Conservation (phyloP, 352 stramenopile genomes). For the Phytophthora hybrid region DNA sequence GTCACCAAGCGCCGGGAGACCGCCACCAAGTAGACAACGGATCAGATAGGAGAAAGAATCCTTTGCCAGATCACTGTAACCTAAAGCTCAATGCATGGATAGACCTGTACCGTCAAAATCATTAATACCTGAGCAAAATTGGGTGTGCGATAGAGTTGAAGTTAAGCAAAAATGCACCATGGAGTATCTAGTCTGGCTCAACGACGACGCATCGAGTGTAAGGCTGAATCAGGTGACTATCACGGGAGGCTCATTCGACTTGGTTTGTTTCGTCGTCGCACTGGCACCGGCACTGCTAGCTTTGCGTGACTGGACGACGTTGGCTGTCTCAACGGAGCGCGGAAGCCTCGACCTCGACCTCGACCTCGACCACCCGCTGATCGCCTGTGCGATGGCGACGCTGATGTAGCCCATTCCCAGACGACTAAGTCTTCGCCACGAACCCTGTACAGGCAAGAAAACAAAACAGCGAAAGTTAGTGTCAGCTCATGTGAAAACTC, state of each 20-base stretch:
- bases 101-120: too few relatives aligned
- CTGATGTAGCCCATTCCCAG: conserved; percentile 70
- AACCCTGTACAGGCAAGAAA: conserved; percentile 30
- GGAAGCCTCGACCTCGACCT: not conserved
- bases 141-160: too few relatives aligned
- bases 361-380: conserved; percentile 5
- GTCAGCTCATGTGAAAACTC: too few relatives aligned
- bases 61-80: too few relatives aligned
- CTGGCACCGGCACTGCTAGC: not conserved
- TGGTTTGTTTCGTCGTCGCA: conserved; percentile 23
- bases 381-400: conserved; percentile 44
- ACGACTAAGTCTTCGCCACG: conserved; percentile 55
- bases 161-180: conserved; percentile 15
- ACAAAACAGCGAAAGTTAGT: too few relatives aligned
- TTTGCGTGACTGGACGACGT: not conserved
- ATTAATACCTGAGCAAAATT: too few relatives aligned
- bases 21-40: not conserved
- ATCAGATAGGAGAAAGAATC: too few relatives aligned
- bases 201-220: too few relatives aligned
- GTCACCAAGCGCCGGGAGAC: conserved; percentile 48
- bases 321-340: conserved; percentile 6
- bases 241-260: not conserved
- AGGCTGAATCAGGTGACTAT: not conserved
- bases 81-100: too few relatives aligned
- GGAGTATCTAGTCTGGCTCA: not conserved